These are phyloP conservation scores for Stylosanthes scabra DNA, from an alignment of 331 rosid genomes.

Conservation along the genomic window DNA sequence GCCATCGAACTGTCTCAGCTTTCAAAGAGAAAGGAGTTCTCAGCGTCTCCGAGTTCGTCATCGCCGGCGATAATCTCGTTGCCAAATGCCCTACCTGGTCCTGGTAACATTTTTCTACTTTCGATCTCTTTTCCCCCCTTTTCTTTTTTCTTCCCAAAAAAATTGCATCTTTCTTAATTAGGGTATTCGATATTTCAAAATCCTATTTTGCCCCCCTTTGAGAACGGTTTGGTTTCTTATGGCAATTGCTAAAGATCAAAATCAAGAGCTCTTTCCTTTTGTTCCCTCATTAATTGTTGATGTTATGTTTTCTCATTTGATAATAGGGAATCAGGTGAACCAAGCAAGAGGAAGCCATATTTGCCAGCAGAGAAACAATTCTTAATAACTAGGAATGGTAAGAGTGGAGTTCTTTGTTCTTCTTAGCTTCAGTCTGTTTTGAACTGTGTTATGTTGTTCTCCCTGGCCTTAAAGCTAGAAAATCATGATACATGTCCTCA, in stretches of 20 bases:
- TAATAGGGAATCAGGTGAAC: constrained; percentile 94
- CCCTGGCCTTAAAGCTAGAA: neutral
- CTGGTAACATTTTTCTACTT: constrained; percentile 53
- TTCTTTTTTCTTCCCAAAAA: neutral
- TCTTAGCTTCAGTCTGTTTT: neutral
- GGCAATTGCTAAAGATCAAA: neutral
- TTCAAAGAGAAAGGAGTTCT: constrained; percentile 99
- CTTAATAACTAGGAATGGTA: constrained; percentile 93
- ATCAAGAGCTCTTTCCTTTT: neutral
- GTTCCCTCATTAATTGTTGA: neutral
- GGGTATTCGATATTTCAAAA: neutral
- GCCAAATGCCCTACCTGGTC: constrained; percentile 99
- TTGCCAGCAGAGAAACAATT: constrained; percentile 87
- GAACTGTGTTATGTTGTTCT: neutral
- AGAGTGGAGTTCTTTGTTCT: neutral
- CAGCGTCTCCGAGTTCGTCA: constrained; percentile 83
- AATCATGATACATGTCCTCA: neutral
- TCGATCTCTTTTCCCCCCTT: neutral
- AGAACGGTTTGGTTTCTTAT: no score
- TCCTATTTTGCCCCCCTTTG: no score
- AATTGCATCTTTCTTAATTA: neutral
- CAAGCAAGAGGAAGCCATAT: constrained; percentile 88
- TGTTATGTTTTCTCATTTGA: constrained; percentile 2
- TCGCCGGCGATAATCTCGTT: constrained; percentile 94
- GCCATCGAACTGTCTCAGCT: constrained; percentile 91